Evolutionary conservation across 2,329 filamentous ascomycete species (phyloP), one percentile per base, ranked within the genome.

Genomic region (Penicillium glabrum): DNA sequence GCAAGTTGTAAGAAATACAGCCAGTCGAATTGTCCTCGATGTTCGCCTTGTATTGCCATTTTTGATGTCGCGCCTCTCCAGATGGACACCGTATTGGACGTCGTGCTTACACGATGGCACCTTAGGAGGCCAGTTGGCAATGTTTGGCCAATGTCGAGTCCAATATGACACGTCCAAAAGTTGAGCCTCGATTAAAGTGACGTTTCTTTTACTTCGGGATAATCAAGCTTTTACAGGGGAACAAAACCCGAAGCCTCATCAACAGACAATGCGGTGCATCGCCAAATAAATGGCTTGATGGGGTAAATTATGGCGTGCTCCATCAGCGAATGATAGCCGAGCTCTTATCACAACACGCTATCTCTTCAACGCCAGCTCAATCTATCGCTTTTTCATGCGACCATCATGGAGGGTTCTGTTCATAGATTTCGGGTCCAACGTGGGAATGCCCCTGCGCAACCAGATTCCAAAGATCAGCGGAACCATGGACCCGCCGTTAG

Each of bases 231-330:
- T 13, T 31, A 1, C 29, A 14, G 10, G 29, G 14, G 11, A 31
- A 14, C 3, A 14, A 2, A 31, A 31, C 1, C 10, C 29, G 11
- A 14, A 31, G 72, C 67, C 56, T 78, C 70, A 57, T 77, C 74
- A 53, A 77, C 77, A 5, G 8, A 37, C 11, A 74, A 75, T 1
- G 75, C 69, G 1, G 75, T 77, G 60, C 77, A 77, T 59, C 77
- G 73, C 75, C 74, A 77, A 11, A 69, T 73, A 11, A 77, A 66
- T 52, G 77, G 14, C 41, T 23, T 26, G 41, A 4, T 45, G 24
- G 19, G 41, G 41, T 21, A 7, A 14, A 45, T 9, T 26, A 48
- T 46, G 53, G 52, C 56, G 53, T 55, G 53, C 53, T 45, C 29
- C 16, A 46, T 26, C 5, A 16, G 19, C 27, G 33, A 37, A 35